Base-by-base conservation (phyloP, 1,139 yeast genomes). In the Sugiyamaella sp. region DNA sequence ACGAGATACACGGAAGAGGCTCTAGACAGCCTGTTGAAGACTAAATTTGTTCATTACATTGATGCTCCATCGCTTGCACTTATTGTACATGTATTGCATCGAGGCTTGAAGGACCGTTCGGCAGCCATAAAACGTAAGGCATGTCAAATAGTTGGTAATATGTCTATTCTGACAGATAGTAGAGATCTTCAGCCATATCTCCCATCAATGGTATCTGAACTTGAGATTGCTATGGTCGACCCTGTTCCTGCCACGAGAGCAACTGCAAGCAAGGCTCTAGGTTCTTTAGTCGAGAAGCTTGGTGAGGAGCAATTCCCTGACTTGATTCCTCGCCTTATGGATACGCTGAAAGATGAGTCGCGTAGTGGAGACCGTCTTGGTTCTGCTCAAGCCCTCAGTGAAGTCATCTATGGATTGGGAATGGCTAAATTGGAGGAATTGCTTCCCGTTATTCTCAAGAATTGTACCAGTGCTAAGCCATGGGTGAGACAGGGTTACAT, bases 211-310 rank as follows among this genome's bases (percentile, higher is more conserved):
- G 86, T 91, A 45, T 79, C 82, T 12, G 97, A 90, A 64, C 80
- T 95, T 57, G 97, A 93, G 69, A 77, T 80, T 42, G 96, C 98
- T 1, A 91, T 95, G 96, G 97, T 95, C 54, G 99, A 95, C 66
- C 99, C 99, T 1, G 99, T 95, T 49, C 97, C 99, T 35, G 89
- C 86, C 43, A 93, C 99, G 0, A 83, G 99, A 70, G 95, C 98
- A 1, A 95, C 97, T 33, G 99, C 98, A 22, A 93, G 97, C 22
- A 85, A 97, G 73, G 99, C 99, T 0, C 77, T 95, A 55, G 99
- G 99, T 61, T 90, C 97, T 0, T 77, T 95, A 62, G 97, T 93
- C 50, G 98, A 93, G 70, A 93, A 91, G 70, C 77, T 95, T 45
- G 99, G 99, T 56, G 99, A 95, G 72, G 96, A 88, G 44, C 86